Base-by-base conservation (phyloP, 495 filamentous ascomycete species). In the Xanthoparmelia taractica region DNA sequence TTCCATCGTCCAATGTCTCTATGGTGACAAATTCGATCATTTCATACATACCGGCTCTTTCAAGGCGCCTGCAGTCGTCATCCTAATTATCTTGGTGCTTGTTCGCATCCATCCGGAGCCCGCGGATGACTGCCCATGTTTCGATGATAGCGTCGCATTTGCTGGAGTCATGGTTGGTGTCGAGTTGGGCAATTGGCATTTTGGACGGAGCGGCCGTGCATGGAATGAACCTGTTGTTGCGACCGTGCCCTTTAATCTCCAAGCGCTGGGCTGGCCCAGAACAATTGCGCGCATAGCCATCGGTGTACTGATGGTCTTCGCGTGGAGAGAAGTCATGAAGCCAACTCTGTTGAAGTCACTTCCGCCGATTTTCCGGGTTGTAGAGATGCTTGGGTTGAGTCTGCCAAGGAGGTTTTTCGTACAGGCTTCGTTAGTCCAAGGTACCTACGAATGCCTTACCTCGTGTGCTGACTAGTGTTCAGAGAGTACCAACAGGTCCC, bases 41-140 rank as follows among this genome's bases (percentile, higher is more conserved):
- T 92, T 82, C 76, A 75, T 96, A 36, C 76, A 81, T 57, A 75
- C 75, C 15, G 82, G 79, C 59, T 71, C 74, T 33, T 85, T 81
- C 76, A 71, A 76, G 23, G 83, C 84, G 20, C 82, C 89, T 0
- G 69, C 85, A 13, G 70, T 84, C 20, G 73, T 87, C 25, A 78
- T 86, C 5, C 66, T 91, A 20, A 67, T 85, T 4, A 85, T 95
- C 34, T 74, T 94, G 36, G 72, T 87, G 36, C 75, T 96, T 33
- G 87, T 97, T 38, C 84, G 94, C 55, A 83, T 96, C 25, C 93
- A 98, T 73, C 94, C 94, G 2, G 94, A 98, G 67, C 94, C 94
- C 3, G 94, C 91, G 0, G 94, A 98, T 73, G 88, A 96, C 72
- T 98, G 94, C 68, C 94, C 94, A 20, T 98, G 94, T 71, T 98